Evolutionary conservation across 169 alveolate species (phyloP), one percentile per base, ranked within the genome.

Genomic region (Babesia bovis): DNA sequence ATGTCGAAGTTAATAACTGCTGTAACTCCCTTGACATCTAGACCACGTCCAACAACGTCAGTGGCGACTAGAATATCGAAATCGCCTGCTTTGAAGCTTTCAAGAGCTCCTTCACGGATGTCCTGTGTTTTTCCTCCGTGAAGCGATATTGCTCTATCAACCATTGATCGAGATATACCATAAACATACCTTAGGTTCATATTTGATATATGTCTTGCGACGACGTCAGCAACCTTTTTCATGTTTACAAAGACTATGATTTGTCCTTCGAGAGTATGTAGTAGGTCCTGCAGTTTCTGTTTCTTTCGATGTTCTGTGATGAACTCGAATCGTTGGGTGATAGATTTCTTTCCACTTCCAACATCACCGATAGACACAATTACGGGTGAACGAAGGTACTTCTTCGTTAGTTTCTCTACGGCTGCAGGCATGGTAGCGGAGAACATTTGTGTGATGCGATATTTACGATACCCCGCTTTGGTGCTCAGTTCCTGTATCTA

Each of bases 31-130:
- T 94, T 97, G 35, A 98, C 95, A 84, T 98, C 99, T 17, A 98
- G 76, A 41, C 99, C 99, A 56, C 99, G 60, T 68, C 98, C 98
- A 30, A 98, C 99, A 38, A 98, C 98, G 89, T 98, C 99, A 9
- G 99, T 97, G 40, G 99, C 98, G 33, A 97, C 98, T 67, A 97
- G 84, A 52, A 97, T 94, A 76, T 95, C 98, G 38, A 85, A 84
- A 2, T 89, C 89, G 13, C 97, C 97, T 28, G 85, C 85, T 84
- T 93, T 95, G 58, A 97, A 96, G 23, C 90, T 84, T 57, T 90
- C 90, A 36, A 95, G 90, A 5, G 97, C 94, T 17, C 90, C 92
- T 76, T 96, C 98, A 85, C 99, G 93, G 50, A 85, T 70, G 33
- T 94, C 95, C 76, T 96, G 97, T 40, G 91, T 90, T 74, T 94